Percentiles rank a stretch among this genome's conserved stretches.
Conservation (phyloP, 306 rosid genomes). For the Sophora flavescens region DNA sequence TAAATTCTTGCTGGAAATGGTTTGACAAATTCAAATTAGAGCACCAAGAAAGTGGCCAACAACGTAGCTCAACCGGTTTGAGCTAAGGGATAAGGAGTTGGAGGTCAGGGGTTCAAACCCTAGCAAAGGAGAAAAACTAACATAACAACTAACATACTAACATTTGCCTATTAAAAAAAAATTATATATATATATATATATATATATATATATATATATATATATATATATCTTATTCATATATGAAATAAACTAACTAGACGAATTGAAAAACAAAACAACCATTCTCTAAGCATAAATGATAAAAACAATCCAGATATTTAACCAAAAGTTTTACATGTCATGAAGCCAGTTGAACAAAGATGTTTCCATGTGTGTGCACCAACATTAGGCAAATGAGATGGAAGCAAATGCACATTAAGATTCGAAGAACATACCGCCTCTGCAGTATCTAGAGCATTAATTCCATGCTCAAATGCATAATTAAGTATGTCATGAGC, state of each 20-base stretch:
- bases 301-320: background rate
- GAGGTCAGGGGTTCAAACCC: too few species aligned
- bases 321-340: background rate
- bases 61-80: background rate
- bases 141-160: too few species aligned
- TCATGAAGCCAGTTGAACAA: constrained; percentile 1
- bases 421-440: constrained; percentile 57
- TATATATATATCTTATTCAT: background rate
- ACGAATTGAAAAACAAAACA: background rate
- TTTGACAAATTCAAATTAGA: background rate
- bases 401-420: constrained; percentile 36
- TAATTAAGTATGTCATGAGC: constrained; percentile 79
- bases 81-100: too few species aligned
- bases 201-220: too few species aligned
- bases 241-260: constrained; percentile 25
- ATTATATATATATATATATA: too few species aligned
- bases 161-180: too few species aligned
- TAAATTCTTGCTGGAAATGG: background rate
- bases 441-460: constrained; percentile 82
- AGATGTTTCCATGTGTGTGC: background rate
- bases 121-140: too few species aligned
- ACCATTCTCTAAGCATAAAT: constrained; percentile 11
- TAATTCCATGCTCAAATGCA: constrained; percentile 77
- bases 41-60: background rate
- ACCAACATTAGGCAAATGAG: background rate